Base-by-base conservation (phyloP, 768 basidiomycete genomes). In the Sutorius australiensis region DNA sequence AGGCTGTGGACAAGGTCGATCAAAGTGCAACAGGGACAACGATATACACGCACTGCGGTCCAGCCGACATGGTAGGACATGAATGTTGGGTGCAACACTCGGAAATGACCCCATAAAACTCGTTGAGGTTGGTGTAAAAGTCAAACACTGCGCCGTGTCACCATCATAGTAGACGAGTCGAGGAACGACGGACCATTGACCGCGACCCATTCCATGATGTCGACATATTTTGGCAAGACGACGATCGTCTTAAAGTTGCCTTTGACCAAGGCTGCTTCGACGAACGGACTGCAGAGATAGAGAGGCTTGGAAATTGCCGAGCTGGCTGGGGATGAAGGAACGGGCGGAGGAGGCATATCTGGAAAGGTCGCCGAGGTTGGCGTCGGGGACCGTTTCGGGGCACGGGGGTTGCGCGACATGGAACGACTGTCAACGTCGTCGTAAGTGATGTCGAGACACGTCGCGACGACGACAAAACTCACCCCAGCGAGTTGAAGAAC, bases 231-330 rank as follows among this genome's bases (percentile, higher is more conserved):
- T 7, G 95, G 95, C 49, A 93, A 79, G 73, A 93, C 89, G 52
- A 98, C 94, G 63, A 98, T 98, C 3, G 94, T 97, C 76, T 95
- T 98, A 77, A 97, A 98, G 72, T 94, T 97, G 21, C 95, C 95
- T 70, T 95, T 98, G 54, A 98, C 95, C 40, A 98, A 80, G 0
- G 95, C 92, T 2, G 93, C 88, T 61, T 95, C 94, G 50, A 89
- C 92, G 69, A 98, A 98, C 3, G 95, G 95, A 49, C 89, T 89
- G 70, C 89, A 95, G 11, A 98, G 80, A 66, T 95, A 97, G 16
- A 98, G 74, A 1, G 90, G 87, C 58, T 89, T 91, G 19, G 61
- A 56, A 3, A 56, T 49, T 5, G 37, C 34, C 16, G 57, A 42
- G 41, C 47, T 58, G 17, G 61, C 53, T 6, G 78, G 77, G 12